Conservation (phyloP, 2,329 filamentous ascomycete species). For the Botrytis fabae region DNA sequence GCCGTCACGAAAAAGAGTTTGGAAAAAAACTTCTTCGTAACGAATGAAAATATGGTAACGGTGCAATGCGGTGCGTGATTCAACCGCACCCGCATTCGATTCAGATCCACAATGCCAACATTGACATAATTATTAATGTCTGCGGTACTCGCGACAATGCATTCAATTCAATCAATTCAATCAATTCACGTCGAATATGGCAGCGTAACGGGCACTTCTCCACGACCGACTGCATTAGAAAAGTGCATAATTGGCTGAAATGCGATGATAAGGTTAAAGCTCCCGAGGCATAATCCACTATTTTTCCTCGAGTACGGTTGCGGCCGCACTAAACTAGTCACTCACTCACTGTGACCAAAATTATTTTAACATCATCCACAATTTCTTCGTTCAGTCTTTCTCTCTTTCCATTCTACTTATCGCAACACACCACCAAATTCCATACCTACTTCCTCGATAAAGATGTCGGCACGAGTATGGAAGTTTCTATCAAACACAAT, state of each 20-base stretch:
- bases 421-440: not conserved
- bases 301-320: conserved; percentile 9
- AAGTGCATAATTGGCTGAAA: not conserved
- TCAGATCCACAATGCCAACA: not conserved
- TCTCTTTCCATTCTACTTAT: not conserved
- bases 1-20: conserved; percentile 1
- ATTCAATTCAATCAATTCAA: not conserved
- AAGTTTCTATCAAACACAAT: not conserved
- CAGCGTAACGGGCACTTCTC: no score
- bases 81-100: not conserved
- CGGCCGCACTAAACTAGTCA: conserved; percentile 18
- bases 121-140: not conserved
- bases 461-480: conserved; percentile 7
- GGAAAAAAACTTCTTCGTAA: not conserved
- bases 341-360: conserved; percentile 10
- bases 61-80: not conserved
- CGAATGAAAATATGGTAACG: not conserved
- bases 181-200: no score
- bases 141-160: not conserved
- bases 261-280: not conserved
- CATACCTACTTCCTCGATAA: not conserved
- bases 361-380: conserved; percentile 15
- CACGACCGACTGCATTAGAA: not conserved
- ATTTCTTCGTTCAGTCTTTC: not conserved
- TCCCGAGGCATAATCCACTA: not conserved